Percentiles rank a stretch among this genome's conserved stretches.
These are phyloP conservation scores for Colletotrichum limetticola DNA, from an alignment of 2,329 filamentous ascomycete species.

Conservation along the genomic window DNA sequence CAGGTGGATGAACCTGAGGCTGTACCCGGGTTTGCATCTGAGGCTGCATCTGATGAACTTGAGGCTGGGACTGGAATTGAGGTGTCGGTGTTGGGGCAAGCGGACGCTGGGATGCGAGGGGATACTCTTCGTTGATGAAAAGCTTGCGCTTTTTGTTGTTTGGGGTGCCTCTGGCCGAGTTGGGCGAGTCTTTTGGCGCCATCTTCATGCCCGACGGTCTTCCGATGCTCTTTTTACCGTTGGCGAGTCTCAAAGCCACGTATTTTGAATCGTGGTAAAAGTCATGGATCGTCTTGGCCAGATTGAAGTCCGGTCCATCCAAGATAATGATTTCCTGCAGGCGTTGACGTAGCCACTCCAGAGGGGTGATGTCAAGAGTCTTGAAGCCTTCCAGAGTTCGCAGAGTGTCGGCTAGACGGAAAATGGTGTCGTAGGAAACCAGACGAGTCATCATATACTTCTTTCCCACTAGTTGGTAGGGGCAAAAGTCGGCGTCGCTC, in stretches of 20 bases:
- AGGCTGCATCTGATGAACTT: not conserved
- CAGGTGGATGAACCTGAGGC: not conserved
- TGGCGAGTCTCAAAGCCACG: conserved; percentile 58
- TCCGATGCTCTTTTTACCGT: conserved; percentile 68
- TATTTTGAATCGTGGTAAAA: conserved; percentile 68
- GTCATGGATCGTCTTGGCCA: conserved; percentile 61
- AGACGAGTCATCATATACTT: conserved; percentile 57
- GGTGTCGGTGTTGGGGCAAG: conserved; percentile 12
- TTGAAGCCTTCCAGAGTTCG: conserved; percentile 64
- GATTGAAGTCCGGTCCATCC: conserved; percentile 59
- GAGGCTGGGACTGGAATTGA: not conserved
- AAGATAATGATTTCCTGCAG: conserved; percentile 59
- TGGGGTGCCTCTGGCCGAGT: conserved; percentile 39
- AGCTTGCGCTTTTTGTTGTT: conserved; percentile 46
- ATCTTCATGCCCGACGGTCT: conserved; percentile 61
- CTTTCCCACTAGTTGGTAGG: conserved; percentile 67
- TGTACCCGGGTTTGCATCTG: not conserved
- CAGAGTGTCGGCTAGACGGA: conserved; percentile 64
- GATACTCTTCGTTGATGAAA: conserved; percentile 24
- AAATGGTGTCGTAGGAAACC: conserved; percentile 67
- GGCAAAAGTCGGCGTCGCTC: conserved; percentile 61
- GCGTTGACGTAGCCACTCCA: conserved; percentile 68
- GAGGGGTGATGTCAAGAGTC: conserved; percentile 59
- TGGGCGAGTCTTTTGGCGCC: conserved; percentile 37
- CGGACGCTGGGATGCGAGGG: conserved; percentile 6